Evolutionary conservation across 2,329 filamentous ascomycete genomes (phyloP).

Genomic region (Sphaerulina vaccinii): DNA sequence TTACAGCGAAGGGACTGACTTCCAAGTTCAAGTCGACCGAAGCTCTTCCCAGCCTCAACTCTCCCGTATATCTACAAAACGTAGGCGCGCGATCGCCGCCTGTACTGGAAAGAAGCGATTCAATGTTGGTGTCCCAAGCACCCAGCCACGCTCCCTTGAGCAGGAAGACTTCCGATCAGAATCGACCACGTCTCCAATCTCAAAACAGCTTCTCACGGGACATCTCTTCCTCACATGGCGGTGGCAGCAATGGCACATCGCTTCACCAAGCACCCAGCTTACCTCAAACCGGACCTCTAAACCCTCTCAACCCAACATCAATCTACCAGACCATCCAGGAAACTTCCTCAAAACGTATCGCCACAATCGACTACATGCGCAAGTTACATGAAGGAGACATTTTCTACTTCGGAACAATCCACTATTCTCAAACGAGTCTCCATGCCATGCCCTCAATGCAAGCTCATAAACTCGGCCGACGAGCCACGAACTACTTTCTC

Average conservation of each 20-base stretch:
- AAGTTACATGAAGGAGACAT: conserved; percentile 92
- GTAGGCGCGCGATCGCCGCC: conserved; percentile 5
- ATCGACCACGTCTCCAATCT: conserved; percentile 22
- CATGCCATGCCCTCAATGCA: conserved; percentile 83
- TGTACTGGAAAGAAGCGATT: not conserved
- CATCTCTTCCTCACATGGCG: conserved; percentile 25
- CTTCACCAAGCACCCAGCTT: conserved; percentile 21
- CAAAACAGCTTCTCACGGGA: conserved; percentile 31
- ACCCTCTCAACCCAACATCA: conserved; percentile 44
- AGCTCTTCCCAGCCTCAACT: conserved; percentile 21
- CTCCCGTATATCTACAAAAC: conserved; percentile 16
- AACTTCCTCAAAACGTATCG: conserved; percentile 85
- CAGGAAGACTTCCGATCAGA: conserved; percentile 18
- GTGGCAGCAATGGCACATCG: conserved; percentile 28
- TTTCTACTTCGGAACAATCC: conserved; percentile 97
- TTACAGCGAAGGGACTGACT: conserved; percentile 25
- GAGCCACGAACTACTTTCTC: conserved; percentile 89
- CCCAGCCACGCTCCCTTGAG: conserved; percentile 16
- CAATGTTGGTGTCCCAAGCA: conserved; percentile 22
- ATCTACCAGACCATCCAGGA: conserved; percentile 74
- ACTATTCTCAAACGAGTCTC: conserved; percentile 82
- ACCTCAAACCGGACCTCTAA: conserved; percentile 13
- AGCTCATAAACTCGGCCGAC: conserved; percentile 75
- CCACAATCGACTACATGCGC: conserved; percentile 85
- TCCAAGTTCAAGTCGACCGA: conserved; percentile 27